phyloP scores from a whole-genome alignment of 805 yeast species.

The Scheffersomyces stipitis region DNA sequence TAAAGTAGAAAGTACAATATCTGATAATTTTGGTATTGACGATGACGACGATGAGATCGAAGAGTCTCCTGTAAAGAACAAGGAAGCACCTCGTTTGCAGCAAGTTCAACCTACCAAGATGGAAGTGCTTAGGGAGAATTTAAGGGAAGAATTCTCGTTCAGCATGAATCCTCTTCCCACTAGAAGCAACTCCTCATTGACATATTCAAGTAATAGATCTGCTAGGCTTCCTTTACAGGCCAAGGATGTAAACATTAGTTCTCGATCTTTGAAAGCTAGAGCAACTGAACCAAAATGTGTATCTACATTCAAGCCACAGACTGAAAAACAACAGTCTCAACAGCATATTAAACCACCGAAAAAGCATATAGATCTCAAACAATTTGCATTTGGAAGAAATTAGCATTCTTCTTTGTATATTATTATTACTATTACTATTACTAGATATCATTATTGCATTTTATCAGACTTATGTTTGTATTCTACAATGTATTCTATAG shows the following conservation, averaged over 20 bases:
- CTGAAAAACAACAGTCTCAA: no score
- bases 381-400: conserved; percentile 19
- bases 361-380: conserved; percentile 3
- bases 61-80: conserved; percentile 37
- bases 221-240: no score
- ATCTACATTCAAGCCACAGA: no score
- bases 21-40: conserved; percentile 19
- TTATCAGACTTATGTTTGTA: neutral
- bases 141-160: conserved; percentile 23
- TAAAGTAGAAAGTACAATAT: conserved; percentile 1
- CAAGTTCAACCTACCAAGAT: conserved; percentile 3
- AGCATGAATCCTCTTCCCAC: no score
- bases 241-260: no score
- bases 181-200: no score
- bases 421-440: neutral
- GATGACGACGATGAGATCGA: conserved; percentile 38
- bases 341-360: no score
- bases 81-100: neutral
- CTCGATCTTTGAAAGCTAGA: no score
- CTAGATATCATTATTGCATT: neutral
- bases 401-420: neutral
- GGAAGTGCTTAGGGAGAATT: conserved; percentile 10
- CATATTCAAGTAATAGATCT: no score
- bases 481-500: neutral
- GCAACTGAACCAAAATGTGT: no score